Evolutionary conservation across 768 basidiomycete genomes (phyloP), one percentile per base, ranked within the genome.

Genomic region (Kwoniella bestiolae): DNA sequence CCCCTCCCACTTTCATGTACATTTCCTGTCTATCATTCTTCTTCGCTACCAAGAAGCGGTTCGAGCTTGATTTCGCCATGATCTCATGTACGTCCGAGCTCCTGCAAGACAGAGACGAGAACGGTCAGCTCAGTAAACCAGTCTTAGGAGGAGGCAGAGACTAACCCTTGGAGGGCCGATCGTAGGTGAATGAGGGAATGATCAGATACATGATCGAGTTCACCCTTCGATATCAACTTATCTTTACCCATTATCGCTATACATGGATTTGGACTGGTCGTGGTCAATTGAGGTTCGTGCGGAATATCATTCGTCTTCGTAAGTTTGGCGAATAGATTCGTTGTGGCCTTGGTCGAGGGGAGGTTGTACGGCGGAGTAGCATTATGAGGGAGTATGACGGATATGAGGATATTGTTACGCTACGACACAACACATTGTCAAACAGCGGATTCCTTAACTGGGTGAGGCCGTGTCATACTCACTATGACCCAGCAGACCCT

Each of bases 1-100:
- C 72, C 25, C 63, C 60, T n/a, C 69, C 73, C 7, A 74, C 65
- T 6, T 62, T 34, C 65, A 77, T 58, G 52, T 71, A 76, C 60
- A 74, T 38, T 38, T 71, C 68, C 16, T 41, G 56, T 45, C 18
- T 29, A 2, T 32, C 46, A 21, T 18, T 21, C 35, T 59, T 55
- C 53, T 71, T 75, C 3, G 63, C 69, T 12, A 58, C 67, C 8
- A 76, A 47, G 29, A 73, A 73, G 11, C 61, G 35, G 16, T 65
- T 66, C 1, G 65, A 44, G 2, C 60, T 34, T 3, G 72, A 73
- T n/a, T 68, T 58, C 31, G 75, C 72, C 45, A 63, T 64, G 6
- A 73, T 56, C 56, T 75, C 73, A 5, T 34, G 34, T 6, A 70
- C 41, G 28, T 18, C 25, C 12, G 50, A 3, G 47, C 64, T 58